These are phyloP conservation scores for Plasmodium sp. DNA, from an alignment of 169 alveolate genomes.

Conservation along the genomic window DNA sequence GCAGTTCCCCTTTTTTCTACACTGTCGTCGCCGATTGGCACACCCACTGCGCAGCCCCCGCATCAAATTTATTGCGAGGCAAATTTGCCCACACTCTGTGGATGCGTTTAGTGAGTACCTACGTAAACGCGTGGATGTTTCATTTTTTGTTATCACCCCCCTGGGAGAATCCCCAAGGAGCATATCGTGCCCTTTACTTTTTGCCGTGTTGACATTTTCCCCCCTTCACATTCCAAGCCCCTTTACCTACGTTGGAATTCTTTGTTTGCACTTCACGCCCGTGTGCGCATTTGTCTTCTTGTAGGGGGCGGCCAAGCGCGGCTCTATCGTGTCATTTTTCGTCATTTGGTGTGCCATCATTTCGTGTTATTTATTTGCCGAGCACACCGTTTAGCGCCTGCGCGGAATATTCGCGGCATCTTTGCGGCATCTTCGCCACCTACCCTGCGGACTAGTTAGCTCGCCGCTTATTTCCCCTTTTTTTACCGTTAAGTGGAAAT, in stretches of 20 bases:
- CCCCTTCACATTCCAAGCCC: not conserved
- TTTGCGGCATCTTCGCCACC: no score
- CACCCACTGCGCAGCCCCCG: not conserved
- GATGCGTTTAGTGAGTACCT: not conserved
- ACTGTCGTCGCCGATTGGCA: not conserved
- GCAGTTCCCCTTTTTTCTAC: not conserved
- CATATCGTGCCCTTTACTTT: not conserved
- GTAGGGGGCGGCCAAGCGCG: not conserved
- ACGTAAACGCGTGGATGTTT: not conserved
- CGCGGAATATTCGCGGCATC: no score
- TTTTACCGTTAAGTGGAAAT: not conserved
- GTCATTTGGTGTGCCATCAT: not conserved
- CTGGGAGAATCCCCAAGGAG: not conserved
- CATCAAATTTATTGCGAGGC: not conserved
- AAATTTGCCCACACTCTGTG: not conserved
- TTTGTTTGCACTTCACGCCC: not conserved
- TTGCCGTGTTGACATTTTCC: not conserved
- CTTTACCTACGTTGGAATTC: not conserved
- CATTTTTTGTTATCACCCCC: constrained; percentile 4
- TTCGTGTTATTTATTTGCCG: not conserved
- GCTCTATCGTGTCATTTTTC: not conserved
- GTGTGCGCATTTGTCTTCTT: constrained; percentile 6
- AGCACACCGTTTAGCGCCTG: not conserved
- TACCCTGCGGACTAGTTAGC: not conserved
- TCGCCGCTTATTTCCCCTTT: not conserved